phyloP scores from a whole-genome alignment of 306 rosid genomes.

The Corylus americana region DNA sequence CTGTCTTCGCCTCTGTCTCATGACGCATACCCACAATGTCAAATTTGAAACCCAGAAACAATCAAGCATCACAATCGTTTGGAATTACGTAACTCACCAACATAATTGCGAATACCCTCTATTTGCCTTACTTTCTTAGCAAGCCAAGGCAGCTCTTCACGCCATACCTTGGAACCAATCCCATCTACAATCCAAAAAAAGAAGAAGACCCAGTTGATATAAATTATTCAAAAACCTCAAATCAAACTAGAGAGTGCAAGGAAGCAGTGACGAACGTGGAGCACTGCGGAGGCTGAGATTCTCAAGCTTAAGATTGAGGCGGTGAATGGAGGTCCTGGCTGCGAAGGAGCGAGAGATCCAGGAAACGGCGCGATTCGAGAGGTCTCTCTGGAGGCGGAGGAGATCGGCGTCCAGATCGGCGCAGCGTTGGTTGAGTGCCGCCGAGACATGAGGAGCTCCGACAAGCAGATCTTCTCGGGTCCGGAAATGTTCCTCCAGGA shows the following conservation, averaged over 20 bases:
- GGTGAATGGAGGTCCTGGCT: conserved; percentile 37
- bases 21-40: not conserved
- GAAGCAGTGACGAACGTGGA: conserved; percentile 37
- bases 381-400: conserved; percentile 18
- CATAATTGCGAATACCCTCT: conserved; percentile 52
- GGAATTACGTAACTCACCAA: conserved; percentile 43
- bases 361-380: conserved; percentile 49
- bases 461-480: conserved; percentile 40
- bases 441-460: conserved; percentile 36
- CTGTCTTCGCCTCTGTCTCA: not conserved
- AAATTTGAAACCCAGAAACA: not conserved
- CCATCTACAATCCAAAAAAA: conserved; percentile 33
- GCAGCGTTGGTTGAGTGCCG: conserved; percentile 38
- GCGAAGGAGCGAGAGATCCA: conserved; percentile 58
- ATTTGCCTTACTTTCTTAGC: conserved; percentile 47
- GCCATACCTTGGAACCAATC: conserved; percentile 52
- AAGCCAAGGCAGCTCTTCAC: conserved; percentile 54
- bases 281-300: conserved; percentile 60
- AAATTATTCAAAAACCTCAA: not conserved
- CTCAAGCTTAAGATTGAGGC: conserved; percentile 39
- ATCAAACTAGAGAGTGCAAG: not conserved
- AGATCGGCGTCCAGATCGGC: conserved; percentile 41
- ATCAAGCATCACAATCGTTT: not conserved
- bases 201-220: not conserved
- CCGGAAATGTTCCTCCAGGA: conserved; percentile 50